phyloP scores from a whole-genome alignment of 2,329 filamentous ascomycete species.

The Scedosporium dehoogii region DNA sequence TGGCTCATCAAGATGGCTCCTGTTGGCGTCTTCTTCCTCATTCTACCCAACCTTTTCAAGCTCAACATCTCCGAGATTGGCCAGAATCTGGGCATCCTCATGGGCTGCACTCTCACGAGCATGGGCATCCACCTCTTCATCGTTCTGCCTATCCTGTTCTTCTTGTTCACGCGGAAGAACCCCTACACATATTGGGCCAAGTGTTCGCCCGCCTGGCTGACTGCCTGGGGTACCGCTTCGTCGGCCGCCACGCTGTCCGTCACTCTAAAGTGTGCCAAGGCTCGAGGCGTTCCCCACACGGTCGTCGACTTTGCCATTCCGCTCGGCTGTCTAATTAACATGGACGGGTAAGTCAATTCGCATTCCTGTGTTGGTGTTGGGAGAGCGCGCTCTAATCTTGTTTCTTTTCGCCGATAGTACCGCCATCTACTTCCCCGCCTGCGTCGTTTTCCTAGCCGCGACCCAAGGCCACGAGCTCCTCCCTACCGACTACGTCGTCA shows the following conservation, averaged over 20 bases:
- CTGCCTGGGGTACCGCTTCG: conserved; percentile 43
- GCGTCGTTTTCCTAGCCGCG: conserved; percentile 40
- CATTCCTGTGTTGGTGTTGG: neutral
- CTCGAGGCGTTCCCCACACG: conserved; percentile 29
- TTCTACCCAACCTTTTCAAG: conserved; percentile 39
- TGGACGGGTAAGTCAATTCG: conserved; percentile 29
- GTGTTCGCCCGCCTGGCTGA: conserved; percentile 40
- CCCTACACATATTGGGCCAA: conserved; percentile 37
- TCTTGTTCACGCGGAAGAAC: conserved; percentile 30
- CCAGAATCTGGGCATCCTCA: conserved; percentile 37
- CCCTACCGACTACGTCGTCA: conserved; percentile 35
- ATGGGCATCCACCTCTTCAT: conserved; percentile 38
- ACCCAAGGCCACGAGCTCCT: conserved; percentile 36
- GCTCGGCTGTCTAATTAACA: conserved; percentile 38
- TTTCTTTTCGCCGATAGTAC: conserved; percentile 22
- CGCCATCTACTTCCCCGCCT: conserved; percentile 44
- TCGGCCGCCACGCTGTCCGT: conserved; percentile 42
- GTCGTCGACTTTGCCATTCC: conserved; percentile 36
- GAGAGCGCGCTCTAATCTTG: conserved; percentile 7
- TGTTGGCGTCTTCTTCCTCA: conserved; percentile 43
- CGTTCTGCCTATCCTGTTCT: conserved; percentile 33
- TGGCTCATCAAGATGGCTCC: conserved; percentile 39
- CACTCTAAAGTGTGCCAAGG: conserved; percentile 30
- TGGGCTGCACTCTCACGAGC: conserved; percentile 32
- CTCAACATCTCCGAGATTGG: conserved; percentile 38